Evolutionary conservation across 495 filamentous ascomycete species (phyloP), one percentile per base, ranked within the genome.

Genomic region (Penicillium dipodomyicola): DNA sequence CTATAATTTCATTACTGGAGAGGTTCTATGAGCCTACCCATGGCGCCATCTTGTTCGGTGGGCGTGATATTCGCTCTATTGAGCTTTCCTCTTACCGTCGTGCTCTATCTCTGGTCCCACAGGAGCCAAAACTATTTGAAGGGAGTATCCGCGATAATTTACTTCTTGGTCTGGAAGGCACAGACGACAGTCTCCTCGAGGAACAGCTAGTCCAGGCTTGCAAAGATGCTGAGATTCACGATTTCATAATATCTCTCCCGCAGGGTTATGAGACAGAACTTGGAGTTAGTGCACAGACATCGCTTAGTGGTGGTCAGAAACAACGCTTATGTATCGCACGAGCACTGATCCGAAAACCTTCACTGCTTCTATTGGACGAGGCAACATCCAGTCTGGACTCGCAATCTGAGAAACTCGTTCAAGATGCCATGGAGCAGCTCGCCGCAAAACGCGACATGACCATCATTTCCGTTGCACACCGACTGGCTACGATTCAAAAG

Each of bases 391-490:
- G 82, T 4, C 62, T 90, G 10, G 87, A 87, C 59, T 68, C 81
- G 0, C 65, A 79, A 51, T 69, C 64, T 0, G 77, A 82, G 52
- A 63, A 63, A 27, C 37, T 72, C 4, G 68, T 78, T 0, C 72
- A 76, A 42, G 47, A 46, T 4, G 75, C 67, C 0, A 51, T 77
- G 10, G 64, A 72, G 5, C 22, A 22, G n/a, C 22, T 55, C 2
- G 65, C 75, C 15, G 80, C 82, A 4, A 69, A 80, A 5, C 80
- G 84, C 52, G 86, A 85, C 15, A 87, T 91, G 27, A 93, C 85
- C 0, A 86, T 86, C 27, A 74, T 92, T 17, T 86, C 83, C 4
- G 83, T 92, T 39, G 89, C 89, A 19, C 90, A 95, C 69, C 72
- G 89, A 1, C 66, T 93, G 47, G 75, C 77, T 9, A 92, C 88